Evolutionary conservation across 2,329 filamentous ascomycete species (phyloP).

Genomic region (Fusarium caatingaense): DNA sequence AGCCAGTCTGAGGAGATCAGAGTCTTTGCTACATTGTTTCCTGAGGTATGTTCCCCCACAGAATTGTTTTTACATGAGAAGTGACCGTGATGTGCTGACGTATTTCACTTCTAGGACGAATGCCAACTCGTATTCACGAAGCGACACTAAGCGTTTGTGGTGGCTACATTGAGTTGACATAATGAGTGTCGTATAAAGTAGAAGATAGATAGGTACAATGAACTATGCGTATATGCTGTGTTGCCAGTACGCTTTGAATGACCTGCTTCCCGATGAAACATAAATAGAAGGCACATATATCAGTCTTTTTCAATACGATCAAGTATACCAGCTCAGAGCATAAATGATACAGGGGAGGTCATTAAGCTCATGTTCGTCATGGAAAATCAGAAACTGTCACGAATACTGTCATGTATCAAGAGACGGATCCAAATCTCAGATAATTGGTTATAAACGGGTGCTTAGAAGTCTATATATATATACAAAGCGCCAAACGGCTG

Average conservation of each 20-base stretch:
- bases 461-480: background rate
- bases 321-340: background rate
- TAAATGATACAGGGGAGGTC: background rate
- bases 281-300: background rate
- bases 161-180: background rate
- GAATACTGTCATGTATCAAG: background rate
- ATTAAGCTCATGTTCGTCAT: background rate
- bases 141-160: background rate
- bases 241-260: too few species aligned
- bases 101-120: slow-evolving; percentile 4
- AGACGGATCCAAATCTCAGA: background rate
- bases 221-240: too few species aligned
- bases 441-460: background rate
- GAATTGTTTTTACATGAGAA: accelerated
- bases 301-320: background rate
- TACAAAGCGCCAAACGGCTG: background rate
- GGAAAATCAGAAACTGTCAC: background rate
- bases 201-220: background rate
- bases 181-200: background rate
- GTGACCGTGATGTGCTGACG: background rate
- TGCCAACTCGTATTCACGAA: slow-evolving; percentile 23
- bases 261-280: too few species aligned
- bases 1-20: slow-evolving; percentile 60
- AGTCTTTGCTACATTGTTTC: slow-evolving; percentile 62
- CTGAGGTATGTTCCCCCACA: slow-evolving; percentile 54